Conservation (phyloP, 75 land plant species). For the Picea glauca region DNA sequence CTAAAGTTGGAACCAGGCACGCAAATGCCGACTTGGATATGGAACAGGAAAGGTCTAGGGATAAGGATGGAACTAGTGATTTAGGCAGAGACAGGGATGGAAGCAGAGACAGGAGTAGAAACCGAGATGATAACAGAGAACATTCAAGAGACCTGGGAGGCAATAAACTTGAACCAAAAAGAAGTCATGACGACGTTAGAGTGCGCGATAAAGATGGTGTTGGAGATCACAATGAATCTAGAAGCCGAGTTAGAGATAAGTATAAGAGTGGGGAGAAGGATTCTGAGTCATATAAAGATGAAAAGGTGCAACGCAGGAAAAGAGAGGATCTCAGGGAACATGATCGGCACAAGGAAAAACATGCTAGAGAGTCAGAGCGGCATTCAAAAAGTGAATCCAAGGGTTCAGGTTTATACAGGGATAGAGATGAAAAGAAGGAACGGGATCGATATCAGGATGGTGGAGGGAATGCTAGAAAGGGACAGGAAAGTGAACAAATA, state of each 20-base stretch:
- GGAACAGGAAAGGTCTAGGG: slow-evolving; percentile 14
- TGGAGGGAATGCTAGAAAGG: slow-evolving; percentile 6
- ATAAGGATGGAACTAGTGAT: slow-evolving; percentile 11
- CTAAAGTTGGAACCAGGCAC: slow-evolving; percentile 20
- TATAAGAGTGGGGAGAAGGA: slow-evolving; percentile 19
- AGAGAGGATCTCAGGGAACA: slow-evolving; percentile 18
- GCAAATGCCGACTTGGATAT: slow-evolving; percentile 1
- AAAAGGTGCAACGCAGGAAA: slow-evolving; percentile 28
- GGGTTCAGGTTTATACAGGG: slow-evolving; percentile 1
- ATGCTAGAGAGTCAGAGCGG: slow-evolving; percentile 15
- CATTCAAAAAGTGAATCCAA: not conserved
- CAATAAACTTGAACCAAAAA: slow-evolving; percentile 14
- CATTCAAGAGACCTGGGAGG: slow-evolving; percentile 14
- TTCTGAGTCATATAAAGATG: slow-evolving; percentile 15
- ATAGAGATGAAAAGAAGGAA: slow-evolving; percentile 15
- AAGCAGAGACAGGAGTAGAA: slow-evolving; percentile 20
- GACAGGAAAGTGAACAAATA: slow-evolving; percentile 3
- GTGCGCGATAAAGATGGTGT: slow-evolving; percentile 11
- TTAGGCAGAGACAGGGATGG: slow-evolving; percentile 15
- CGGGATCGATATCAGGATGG: slow-evolving; percentile 7
- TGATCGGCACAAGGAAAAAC: slow-evolving; percentile 20
- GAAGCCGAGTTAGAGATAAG: slow-evolving; percentile 12
- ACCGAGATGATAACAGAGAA: slow-evolving; percentile 32
- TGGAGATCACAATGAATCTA: slow-evolving; percentile 12
- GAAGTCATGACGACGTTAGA: slow-evolving; percentile 19